Evolutionary conservation across 2,329 filamentous ascomycete genomes (phyloP), one percentile per base, ranked within the genome.

Genomic region (Alternaria tenuissima): DNA sequence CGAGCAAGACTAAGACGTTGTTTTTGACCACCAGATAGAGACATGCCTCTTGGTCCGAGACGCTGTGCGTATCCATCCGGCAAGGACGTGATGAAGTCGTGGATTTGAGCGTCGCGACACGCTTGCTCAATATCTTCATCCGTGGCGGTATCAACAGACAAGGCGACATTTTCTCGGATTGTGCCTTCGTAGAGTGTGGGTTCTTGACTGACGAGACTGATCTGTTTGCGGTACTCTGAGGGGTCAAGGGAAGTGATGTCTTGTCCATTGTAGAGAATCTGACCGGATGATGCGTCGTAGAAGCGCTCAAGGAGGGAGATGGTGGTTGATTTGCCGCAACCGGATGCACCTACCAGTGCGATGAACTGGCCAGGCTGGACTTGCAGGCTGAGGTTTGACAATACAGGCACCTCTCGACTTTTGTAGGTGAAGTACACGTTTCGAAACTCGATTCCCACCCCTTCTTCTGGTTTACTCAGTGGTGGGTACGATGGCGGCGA

Each of bases 361-460:
- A 86, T 88, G 69, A 91, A 92, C 71, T 91, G 88, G 5, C 89
- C 90, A 65, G 87, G 88, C 12, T 61, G 61, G 28, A 79, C 66
- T 54, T 77, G 66, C 24, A 80, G 47, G 46, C 84, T 86, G 55
- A 87, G 81, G 60, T 81, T 78, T 30, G 75, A 76, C 8, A 81
- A 73, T 7, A 80, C 78, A 12, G 93, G 92, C 65, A 96, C 92
- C 0, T 92, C 91, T 1, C 94, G 88, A 0, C 92, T 96, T 0
- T 94, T 93, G 76, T 98, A 99, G 46, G 92, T 87, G 85, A 97
- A 98, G 78, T 95, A 91, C 3, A 98, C 94, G 66, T 97, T 91
- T 16, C 91, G 88, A 84, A 99, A 97, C 75, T 98, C 94, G 63
- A 99, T 87, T 11, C 71, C 60, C 7, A 72, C 67, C 20, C 73